Evolutionary conservation across 1,284 basidiomycete species (phyloP).

Genomic region (Sanguinoderma infundibulare): DNA sequence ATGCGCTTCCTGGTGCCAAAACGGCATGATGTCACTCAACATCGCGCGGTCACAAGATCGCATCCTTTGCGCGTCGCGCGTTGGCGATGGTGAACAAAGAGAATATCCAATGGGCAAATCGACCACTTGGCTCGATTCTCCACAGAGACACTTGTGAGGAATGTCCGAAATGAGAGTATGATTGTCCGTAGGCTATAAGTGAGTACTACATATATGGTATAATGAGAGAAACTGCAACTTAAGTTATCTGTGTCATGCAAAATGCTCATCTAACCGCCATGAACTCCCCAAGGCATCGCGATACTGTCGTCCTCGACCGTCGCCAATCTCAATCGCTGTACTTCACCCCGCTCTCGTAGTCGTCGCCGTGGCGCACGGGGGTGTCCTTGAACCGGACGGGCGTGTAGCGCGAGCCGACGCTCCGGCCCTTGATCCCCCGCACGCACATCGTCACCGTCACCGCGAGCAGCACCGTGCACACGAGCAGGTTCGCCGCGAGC

Average conservation of each 20-base stretch:
- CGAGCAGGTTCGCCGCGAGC: conserved; percentile 15
- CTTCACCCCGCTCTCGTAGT: conserved; percentile 2
- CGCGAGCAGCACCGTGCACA: conserved; percentile 8
- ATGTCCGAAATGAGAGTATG: neutral
- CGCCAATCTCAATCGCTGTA: conserved; percentile 8
- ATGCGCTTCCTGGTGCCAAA: conserved; percentile 15
- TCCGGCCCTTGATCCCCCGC: conserved; percentile 15
- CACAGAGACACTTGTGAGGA: too few relatives aligned
- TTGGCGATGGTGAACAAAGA: neutral
- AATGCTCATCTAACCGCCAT: too few relatives aligned
- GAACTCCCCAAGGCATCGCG: too few relatives aligned
- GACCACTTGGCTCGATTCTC: too few relatives aligned
- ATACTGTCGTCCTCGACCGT: neutral
- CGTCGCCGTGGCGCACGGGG: neutral
- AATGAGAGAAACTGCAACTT: neutral
- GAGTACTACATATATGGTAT: neutral
- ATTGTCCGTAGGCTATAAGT: neutral
- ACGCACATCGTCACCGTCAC: conserved; percentile 14
- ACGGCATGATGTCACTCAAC: conserved; percentile 21
- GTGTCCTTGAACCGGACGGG: conserved; percentile 15
- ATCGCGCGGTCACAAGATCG: conserved; percentile 23
- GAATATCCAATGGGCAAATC: too few relatives aligned
- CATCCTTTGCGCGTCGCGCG: neutral
- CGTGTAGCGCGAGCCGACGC: conserved; percentile 8
- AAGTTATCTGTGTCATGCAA: too few relatives aligned